Conservation (phyloP, 2,329 filamentous ascomycete species). For the Colletotrichum sp. region DNA sequence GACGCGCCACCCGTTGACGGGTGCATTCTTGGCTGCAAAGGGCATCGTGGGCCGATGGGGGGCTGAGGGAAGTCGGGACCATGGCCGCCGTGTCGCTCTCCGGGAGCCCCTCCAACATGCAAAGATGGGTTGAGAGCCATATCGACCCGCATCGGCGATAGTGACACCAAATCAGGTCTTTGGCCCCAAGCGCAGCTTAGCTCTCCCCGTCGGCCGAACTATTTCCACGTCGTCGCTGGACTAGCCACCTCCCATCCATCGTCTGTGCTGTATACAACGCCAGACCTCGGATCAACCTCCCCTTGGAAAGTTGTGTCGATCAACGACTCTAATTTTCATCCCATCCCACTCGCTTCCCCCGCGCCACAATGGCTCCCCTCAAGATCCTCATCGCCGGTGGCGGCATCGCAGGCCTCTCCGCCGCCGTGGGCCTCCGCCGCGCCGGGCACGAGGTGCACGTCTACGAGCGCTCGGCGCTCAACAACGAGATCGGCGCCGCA, state of each 20-base stretch:
- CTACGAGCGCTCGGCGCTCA: constrained; percentile 40
- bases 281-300: not conserved
- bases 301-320: not conserved
- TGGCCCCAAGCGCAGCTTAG: not conserved
- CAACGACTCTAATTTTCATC: not conserved
- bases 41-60: not conserved
- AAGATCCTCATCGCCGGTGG: constrained; percentile 35
- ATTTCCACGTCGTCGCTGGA: not conserved
- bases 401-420: constrained; percentile 40
- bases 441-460: constrained; percentile 37
- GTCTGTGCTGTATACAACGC: not conserved
- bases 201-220: not conserved
- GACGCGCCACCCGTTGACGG: not conserved
- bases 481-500: constrained; percentile 42
- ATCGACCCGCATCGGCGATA: not conserved
- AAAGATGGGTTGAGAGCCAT: not conserved
- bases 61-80: not conserved
- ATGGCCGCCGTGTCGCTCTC: not conserved
- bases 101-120: not conserved
- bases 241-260: not conserved
- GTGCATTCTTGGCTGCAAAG: not conserved
- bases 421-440: constrained; percentile 36
- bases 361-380: not conserved
- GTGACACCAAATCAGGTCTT: not conserved
- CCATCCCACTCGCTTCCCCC: not conserved